These are phyloP conservation scores for Yamadazyma blattariae DNA, from an alignment of 1,139 yeast genomes.

Conservation along the genomic window DNA sequence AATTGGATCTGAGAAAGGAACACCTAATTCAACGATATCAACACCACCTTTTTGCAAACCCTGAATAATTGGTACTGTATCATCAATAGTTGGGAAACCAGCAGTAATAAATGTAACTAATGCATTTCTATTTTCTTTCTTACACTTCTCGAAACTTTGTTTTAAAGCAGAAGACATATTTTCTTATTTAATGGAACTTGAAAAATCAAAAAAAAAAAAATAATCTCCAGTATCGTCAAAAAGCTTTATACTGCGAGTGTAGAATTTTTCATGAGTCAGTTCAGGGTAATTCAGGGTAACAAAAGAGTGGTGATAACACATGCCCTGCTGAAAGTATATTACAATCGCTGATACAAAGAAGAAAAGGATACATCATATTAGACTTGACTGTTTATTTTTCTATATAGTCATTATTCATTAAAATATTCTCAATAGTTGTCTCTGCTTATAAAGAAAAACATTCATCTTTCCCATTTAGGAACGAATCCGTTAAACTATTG, in stretches of 20 bases:
- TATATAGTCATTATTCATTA: slow-evolving; percentile 1
- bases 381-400: too few relatives aligned
- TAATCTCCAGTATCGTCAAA: background rate
- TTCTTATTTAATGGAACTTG: background rate
- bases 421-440: too few relatives aligned
- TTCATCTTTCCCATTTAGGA: too few relatives aligned
- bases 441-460: too few relatives aligned
- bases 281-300: slow-evolving; percentile 26
- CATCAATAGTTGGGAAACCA: slow-evolving; percentile 86
- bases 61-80: slow-evolving; percentile 79
- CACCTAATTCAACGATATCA: slow-evolving; percentile 89
- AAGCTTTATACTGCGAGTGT: slow-evolving; percentile 1
- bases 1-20: slow-evolving; percentile 98
- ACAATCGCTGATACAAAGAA: too few relatives aligned
- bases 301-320: background rate
- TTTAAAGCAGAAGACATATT: slow-evolving; percentile 64
- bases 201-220: too few relatives aligned
- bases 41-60: slow-evolving; percentile 95
- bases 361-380: too few relatives aligned
- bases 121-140: slow-evolving; percentile 77
- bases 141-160: slow-evolving; percentile 71
- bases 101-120: slow-evolving; percentile 92
- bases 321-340: too few relatives aligned
- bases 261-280: slow-evolving; percentile 24
- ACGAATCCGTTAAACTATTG: too few relatives aligned